These are phyloP conservation scores for Nephelium lappaceum DNA, from an alignment of 345 rosid genomes.

Conservation along the genomic window DNA sequence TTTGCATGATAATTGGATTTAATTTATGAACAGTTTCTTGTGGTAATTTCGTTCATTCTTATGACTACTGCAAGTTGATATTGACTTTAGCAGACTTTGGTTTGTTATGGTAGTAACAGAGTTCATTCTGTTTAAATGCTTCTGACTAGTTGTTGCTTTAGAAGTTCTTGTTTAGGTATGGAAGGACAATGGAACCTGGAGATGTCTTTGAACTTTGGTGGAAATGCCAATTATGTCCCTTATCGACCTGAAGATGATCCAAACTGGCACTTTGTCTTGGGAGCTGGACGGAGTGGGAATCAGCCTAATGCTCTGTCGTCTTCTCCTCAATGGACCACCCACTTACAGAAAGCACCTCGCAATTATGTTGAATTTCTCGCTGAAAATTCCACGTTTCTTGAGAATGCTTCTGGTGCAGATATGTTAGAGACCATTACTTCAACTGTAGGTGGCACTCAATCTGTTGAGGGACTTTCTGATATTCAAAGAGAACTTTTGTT, in stretches of 20 bases:
- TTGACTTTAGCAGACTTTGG: neutral
- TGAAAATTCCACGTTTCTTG: conserved; percentile 30
- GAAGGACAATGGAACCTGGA: conserved; percentile 24
- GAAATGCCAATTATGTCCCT: conserved; percentile 19
- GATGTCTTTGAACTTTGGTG: conserved; percentile 24
- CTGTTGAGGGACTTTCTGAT: conserved; percentile 19
- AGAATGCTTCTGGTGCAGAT: conserved; percentile 29
- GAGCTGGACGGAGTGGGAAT: conserved; percentile 8
- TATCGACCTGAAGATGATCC: conserved; percentile 27
- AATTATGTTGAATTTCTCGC: conserved; percentile 39
- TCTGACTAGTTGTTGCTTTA: conserved; percentile 1
- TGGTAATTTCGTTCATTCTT: neutral
- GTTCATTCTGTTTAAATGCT: neutral
- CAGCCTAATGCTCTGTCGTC: conserved; percentile 23
- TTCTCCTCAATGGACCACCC: conserved; percentile 32
- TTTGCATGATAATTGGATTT: neutral
- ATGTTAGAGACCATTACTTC: conserved; percentile 29
- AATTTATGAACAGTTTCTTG: neutral
- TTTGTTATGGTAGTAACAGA: neutral
- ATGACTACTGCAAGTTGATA: neutral
- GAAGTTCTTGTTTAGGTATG: conserved; percentile 28
- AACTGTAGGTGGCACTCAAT: conserved; percentile 16
- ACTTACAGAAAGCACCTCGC: conserved; percentile 24
- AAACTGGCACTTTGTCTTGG: conserved; percentile 12
- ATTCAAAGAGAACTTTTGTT: conserved; percentile 20